phyloP scores from a whole-genome alignment of 345 rosid species.

The Citrus mangshanensis region DNA sequence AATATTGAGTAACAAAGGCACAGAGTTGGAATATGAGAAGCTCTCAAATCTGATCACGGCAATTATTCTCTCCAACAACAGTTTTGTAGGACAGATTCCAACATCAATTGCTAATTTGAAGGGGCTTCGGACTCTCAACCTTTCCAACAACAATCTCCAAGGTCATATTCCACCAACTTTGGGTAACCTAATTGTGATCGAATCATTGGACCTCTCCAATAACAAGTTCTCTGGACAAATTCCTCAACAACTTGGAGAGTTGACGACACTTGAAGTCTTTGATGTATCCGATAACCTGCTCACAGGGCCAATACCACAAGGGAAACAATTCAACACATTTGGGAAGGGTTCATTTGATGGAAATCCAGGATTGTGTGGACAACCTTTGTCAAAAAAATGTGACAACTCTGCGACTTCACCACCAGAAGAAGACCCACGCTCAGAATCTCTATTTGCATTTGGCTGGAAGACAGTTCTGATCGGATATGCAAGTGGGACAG shows the following conservation, averaged over 20 bases:
- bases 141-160: neutral
- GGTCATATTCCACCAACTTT: neutral
- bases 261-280: neutral
- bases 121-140: neutral
- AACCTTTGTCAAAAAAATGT: neutral
- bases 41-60: neutral
- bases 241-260: neutral
- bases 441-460: neutral
- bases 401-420: neutral
- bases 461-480: slow-evolving; percentile 3
- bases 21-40: neutral
- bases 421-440: neutral
- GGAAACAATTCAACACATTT: neutral
- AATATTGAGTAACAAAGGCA: neutral
- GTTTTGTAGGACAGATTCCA: slow-evolving; percentile 8
- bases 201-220: neutral
- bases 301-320: neutral
- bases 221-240: neutral
- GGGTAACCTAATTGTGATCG: neutral
- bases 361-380: neutral
- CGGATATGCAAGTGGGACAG: slow-evolving; percentile 14
- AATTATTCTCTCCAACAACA: neutral
- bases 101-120: neutral
- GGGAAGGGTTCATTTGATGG: neutral
- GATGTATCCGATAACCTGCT: neutral